A percentile compares a stretch with the other conserved stretches of the same genome.
Evolutionary conservation across 805 yeast species (phyloP).

Genomic region (Ascoidea tarda): DNA sequence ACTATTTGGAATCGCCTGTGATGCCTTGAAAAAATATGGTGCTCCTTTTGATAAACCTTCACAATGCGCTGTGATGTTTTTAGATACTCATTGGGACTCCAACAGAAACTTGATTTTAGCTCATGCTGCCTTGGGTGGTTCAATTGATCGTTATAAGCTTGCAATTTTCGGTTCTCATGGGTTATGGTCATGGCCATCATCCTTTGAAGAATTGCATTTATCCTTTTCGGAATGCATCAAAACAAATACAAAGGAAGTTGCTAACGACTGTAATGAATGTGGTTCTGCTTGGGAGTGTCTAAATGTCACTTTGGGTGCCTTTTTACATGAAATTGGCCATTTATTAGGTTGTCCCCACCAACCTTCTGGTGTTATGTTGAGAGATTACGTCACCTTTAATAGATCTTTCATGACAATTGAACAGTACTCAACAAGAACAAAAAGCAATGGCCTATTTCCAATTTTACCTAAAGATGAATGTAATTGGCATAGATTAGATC

Average conservation of each 20-base stretch:
- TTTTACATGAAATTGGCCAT: constrained; percentile 93
- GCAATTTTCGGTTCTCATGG: constrained; percentile 96
- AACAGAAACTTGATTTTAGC: constrained; percentile 44
- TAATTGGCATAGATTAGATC: constrained; percentile 77
- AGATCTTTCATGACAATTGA: constrained; percentile 73
- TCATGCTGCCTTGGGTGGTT: constrained; percentile 95
- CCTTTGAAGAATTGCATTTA: constrained; percentile 53
- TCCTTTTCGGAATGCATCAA: constrained; percentile 61
- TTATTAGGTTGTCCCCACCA: constrained; percentile 86
- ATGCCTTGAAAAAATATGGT: constrained; percentile 46
- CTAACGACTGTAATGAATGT: constrained; percentile 78
- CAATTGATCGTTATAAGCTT: constrained; percentile 48
- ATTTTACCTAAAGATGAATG: constrained; percentile 52
- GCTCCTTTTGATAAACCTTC: constrained; percentile 43
- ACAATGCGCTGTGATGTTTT: constrained; percentile 73
- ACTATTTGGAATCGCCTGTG: constrained; percentile 64
- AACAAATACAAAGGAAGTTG: constrained; percentile 56
- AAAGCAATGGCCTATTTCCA: constrained; percentile 31
- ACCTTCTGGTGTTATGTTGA: constrained; percentile 76
- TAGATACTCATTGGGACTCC: constrained; percentile 79
- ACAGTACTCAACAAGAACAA: constrained; percentile 37
- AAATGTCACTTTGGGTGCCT: constrained; percentile 81
- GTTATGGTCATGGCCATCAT: constrained; percentile 83
- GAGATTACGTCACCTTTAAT: constrained; percentile 73
- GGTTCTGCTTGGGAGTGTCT: constrained; percentile 85